A percentile compares a stretch with the other conserved stretches of the same genome.
phyloP scores from a whole-genome alignment of 2,329 filamentous ascomycete genomes.

The Amesomyces nigricolor region DNA sequence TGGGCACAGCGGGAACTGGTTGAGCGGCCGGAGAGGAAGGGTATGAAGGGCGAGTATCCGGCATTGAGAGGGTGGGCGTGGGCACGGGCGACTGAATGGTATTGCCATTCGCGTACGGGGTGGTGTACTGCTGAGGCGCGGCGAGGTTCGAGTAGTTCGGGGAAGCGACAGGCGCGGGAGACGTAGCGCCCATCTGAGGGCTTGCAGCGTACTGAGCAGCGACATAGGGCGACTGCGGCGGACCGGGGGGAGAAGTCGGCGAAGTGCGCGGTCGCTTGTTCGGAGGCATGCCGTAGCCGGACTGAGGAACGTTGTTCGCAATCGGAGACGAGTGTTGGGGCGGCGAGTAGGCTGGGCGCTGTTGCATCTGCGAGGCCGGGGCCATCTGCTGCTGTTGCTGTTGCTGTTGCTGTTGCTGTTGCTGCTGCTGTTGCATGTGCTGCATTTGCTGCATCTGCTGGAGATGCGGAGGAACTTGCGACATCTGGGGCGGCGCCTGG shows the following conservation, averaged over 20 bases:
- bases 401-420: no score
- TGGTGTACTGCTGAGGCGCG: slow-evolving; percentile 23
- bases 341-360: slow-evolving; percentile 54
- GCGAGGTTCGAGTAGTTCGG: slow-evolving; percentile 35
- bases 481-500: slow-evolving; percentile 25
- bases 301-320: slow-evolving; percentile 42
- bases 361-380: slow-evolving; percentile 23
- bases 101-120: slow-evolving; percentile 25
- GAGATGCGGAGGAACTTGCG: slow-evolving; percentile 9
- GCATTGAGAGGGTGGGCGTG: slow-evolving; percentile 19
- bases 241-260: slow-evolving; percentile 41
- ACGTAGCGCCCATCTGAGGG: slow-evolving; percentile 13
- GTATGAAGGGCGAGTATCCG: slow-evolving; percentile 18
- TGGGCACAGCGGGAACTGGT: slow-evolving; percentile 1
- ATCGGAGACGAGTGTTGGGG: slow-evolving; percentile 58
- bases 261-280: slow-evolving; percentile 69
- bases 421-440: slow-evolving; percentile 14
- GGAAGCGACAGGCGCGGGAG: slow-evolving; percentile 28
- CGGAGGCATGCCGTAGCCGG: slow-evolving; percentile 55
- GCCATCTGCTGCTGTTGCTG: slow-evolving; percentile 34
- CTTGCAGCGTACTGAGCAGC: slow-evolving; percentile 33
- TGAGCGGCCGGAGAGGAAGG: slow-evolving; percentile 15
- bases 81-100: slow-evolving; percentile 12
- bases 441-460: slow-evolving; percentile 13
- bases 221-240: slow-evolving; percentile 36